Base-by-base conservation (phyloP, 331 rosid genomes). In the Quercus lobata region DNA sequence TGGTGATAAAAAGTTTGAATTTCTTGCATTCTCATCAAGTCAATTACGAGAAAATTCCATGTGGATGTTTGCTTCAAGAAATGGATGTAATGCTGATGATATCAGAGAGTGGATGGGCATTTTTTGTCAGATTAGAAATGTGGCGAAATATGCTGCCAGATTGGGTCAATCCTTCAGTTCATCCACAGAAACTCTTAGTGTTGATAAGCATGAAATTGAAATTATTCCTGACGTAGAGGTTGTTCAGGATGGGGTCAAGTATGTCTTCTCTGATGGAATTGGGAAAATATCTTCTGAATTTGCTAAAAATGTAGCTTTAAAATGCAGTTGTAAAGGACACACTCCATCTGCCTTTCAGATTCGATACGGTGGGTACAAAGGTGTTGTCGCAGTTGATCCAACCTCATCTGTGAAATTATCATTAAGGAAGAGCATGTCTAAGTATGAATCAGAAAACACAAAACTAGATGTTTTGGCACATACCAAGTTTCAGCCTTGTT, bases 21-120 rank as follows among this genome's bases (percentile, higher is more conserved):
- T 92, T 88, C 92, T 93, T 46, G 96, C 98, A 46, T 93, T 91
- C 88, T 93, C 97, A 3, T 86, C 98, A 19, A 93, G 98, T 88
- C 94, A 91, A 24, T 70, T 93, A 76, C 78, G 97, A 44, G 98
- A 93, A 3, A 89, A 84, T 88, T 93, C 98, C 5, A 21, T 79
- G 58, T 93, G 98, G 98, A 91, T 93, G 98, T 90, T 93, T 91
- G 97, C 98, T 80, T 74, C 95, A 15, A 85, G 83, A 22, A 22
- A 17, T 35, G 90, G 74, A 52, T 65, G 72, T 34, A 71, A 81
- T 56, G 92, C 94, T 71, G 58, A 77, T 30, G 56, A 10, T 41
- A 91, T 93, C 78, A 83, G 97, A 81, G 52, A 35, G 0, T 84
- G 90, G 89, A 91, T 93, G 96, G 98, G 98, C n/a, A 68, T 87